A percentile compares a stretch with the other conserved stretches of the same genome.
phyloP scores from a whole-genome alignment of 1,284 basidiomycete species.

The Puccinia coronata region DNA sequence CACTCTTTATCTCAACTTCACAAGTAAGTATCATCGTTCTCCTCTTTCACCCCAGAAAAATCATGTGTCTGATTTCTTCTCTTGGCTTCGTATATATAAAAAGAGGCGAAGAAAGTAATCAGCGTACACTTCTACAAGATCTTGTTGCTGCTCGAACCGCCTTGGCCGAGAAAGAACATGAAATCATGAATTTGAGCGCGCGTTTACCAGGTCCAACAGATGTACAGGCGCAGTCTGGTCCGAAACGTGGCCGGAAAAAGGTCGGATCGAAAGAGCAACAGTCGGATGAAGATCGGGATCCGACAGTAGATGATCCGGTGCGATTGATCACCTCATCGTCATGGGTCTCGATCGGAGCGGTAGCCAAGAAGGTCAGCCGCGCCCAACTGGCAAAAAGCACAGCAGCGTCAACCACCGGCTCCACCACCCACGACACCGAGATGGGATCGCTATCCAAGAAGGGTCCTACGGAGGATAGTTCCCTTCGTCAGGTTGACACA shows the following conservation, averaged over 20 bases:
- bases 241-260: constrained; percentile 20
- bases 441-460: background rate
- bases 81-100: background rate
- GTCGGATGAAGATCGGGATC: background rate
- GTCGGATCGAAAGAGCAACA: background rate
- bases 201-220: background rate
- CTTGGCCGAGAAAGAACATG: constrained; percentile 23
- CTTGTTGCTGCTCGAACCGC: background rate
- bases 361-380: constrained; percentile 14
- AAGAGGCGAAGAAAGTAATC: constrained; percentile 12
- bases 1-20: constrained; percentile 8
- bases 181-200: constrained; percentile 8
- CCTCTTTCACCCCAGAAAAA: background rate
- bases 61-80: background rate
- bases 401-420: background rate
- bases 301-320: background rate
- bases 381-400: background rate
- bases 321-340: constrained; percentile 17
- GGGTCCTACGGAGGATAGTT: background rate
- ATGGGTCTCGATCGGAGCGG: constrained; percentile 27
- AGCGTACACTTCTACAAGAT: constrained; percentile 3
- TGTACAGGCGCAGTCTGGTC: background rate
- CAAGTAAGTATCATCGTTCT: background rate
- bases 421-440: background rate
- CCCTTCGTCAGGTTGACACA: background rate